Conservation (phyloP, 2,329 filamentous ascomycete species). For the Capronia americana region DNA sequence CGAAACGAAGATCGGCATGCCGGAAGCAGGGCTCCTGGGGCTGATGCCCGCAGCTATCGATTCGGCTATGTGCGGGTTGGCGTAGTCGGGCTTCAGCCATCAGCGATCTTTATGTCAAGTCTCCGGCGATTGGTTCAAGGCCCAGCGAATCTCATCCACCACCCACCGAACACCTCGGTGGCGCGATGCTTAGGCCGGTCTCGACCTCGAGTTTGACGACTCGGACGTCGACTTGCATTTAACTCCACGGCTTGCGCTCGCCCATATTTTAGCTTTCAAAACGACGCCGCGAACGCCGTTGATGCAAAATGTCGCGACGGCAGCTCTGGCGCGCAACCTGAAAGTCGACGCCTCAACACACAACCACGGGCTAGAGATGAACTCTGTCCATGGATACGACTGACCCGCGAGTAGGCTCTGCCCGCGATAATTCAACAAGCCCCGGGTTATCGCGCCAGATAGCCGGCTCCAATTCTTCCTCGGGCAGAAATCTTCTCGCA, state of each 20-base stretch:
- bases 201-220: not conserved
- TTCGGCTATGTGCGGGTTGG: not conserved
- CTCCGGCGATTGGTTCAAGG: not conserved
- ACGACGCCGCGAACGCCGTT: not conserved
- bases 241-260: not conserved
- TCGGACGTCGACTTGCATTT: not conserved
- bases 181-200: not conserved
- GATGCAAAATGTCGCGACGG: not conserved
- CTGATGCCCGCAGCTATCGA: not conserved
- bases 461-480: conserved; percentile 50
- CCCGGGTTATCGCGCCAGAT: conserved; percentile 48
- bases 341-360: not conserved
- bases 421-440: conserved; percentile 51
- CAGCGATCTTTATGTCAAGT: not conserved
- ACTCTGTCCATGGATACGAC: conserved; percentile 16
- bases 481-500: conserved; percentile 52
- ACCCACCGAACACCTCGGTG: not conserved
- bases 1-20: not conserved
- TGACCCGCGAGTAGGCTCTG: conserved; percentile 55
- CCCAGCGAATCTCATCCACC: not conserved
- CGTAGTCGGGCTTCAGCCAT: not conserved
- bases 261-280: not conserved
- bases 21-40: not conserved
- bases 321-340: not conserved
- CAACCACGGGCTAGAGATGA: not conserved